Conservation (phyloP, 2,329 filamentous ascomycete species). For the Clarireedia monteithiana region DNA sequence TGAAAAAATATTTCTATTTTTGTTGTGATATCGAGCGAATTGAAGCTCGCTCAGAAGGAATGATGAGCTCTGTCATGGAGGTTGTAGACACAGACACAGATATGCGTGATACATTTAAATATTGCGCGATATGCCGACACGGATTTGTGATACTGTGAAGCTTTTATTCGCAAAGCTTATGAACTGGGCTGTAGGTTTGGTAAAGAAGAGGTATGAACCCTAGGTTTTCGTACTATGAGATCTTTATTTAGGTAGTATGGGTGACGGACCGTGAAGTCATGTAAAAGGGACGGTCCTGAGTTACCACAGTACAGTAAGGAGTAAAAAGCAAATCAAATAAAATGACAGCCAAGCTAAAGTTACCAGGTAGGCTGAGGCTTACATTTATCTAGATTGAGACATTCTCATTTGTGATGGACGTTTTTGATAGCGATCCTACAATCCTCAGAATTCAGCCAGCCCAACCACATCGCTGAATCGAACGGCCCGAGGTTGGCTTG, state of each 20-base stretch:
- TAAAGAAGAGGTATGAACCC: slow-evolving; percentile 8
- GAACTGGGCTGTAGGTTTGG: no score
- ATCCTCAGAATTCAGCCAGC: no score
- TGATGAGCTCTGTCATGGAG: neutral
- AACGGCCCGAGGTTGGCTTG: no score
- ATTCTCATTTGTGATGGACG: neutral
- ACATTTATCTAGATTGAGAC: neutral
- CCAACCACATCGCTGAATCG: no score
- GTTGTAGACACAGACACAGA: neutral
- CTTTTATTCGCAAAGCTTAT: neutral
- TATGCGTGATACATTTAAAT: slow-evolving; percentile 3
- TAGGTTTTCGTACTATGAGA: slow-evolving; percentile 3
- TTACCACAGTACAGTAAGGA: no score
- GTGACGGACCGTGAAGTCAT: no score
- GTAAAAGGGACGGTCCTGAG: no score
- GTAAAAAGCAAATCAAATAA: neutral
- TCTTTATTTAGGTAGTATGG: neutral
- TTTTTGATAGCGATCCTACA: neutral
- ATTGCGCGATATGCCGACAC: neutral
- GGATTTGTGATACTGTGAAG: neutral
- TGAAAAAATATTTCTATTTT: neutral
- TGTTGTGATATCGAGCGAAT: neutral
- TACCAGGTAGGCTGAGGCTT: no score
- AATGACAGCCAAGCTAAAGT: neutral
- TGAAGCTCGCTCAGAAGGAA: neutral